Evolutionary conservation across 441 rosid genomes (phyloP), one percentile per base, ranked within the genome.

Genomic region (Lagerstroemia fauriei): DNA sequence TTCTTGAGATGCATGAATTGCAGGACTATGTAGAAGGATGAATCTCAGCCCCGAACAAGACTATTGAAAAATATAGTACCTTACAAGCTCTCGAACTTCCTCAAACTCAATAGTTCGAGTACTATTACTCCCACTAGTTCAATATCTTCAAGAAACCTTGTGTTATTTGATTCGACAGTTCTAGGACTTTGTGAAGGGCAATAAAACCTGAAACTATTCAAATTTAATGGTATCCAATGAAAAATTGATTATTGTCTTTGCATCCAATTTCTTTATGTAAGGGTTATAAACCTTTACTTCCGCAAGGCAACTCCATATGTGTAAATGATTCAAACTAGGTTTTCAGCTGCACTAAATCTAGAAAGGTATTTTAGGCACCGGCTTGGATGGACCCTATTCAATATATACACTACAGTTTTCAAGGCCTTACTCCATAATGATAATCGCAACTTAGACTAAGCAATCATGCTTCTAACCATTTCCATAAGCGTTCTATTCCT

Each of bases 381-480:
- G 77, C 82, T 34, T 41, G 47, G 70, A 6, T 32, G 82, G 78
- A 80, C 72, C 78, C 46, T 53, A 32, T 73, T 80, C 18, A 50
- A 79, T 27, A 50, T 70, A 71, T 4, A 14, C 56, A 31, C 14
- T 0, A 25, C 0, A 27, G 53, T 80, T 59, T 27, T 80, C 6
- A 53, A 50, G 10, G 72, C 72, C 10, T 80, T 57, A 63, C 46
- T 80, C 70, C 41, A 72, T 29, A 80, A 46, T 1, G 11, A 71
- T 38, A 34, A 11, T 18, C 70, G 65, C 2, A 71, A 34, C 50
- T 25, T 0, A 12, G 53, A 63, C 27, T 75, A 34, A 50, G 34
- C 66, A 14, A 48, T 63, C 5, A 59, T 63, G 25, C 75, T 75
- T 31, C 66, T 11, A 29, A 69, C 76, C 29, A 53, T 82, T 56